Evolutionary conservation across 192 early-diverging fungal genomes (phyloP).

Genomic region (Coemansia sp.): DNA sequence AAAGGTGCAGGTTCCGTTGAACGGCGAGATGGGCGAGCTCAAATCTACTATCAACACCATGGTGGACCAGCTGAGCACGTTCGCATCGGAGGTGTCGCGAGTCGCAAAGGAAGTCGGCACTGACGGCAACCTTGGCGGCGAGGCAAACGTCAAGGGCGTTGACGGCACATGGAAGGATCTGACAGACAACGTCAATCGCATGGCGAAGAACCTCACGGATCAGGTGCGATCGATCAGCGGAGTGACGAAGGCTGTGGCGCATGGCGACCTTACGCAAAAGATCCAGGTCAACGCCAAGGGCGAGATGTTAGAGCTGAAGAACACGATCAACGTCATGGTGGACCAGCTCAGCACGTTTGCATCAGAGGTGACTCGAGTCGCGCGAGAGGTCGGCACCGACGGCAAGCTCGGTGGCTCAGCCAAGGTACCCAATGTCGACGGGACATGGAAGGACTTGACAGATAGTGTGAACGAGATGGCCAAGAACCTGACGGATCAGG

Average conservation of each 20-base stretch:
- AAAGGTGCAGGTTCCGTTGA: conserved; percentile 54
- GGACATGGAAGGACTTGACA: conserved; percentile 59
- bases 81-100: conserved; percentile 55
- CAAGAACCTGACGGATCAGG: conserved; percentile 58
- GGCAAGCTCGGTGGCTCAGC: conserved; percentile 70
- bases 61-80: conserved; percentile 59
- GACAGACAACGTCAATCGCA: conserved; percentile 72
- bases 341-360: not conserved
- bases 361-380: conserved; percentile 62
- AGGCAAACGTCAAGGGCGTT: conserved; percentile 70
- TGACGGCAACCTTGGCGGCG: conserved; percentile 73
- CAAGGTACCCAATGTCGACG: conserved; percentile 28
- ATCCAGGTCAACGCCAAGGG: not conserved
- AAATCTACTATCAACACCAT: conserved; percentile 66
- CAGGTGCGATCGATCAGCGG: conserved; percentile 65
- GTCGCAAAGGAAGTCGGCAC: conserved; percentile 67
- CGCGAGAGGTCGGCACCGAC: conserved; percentile 64
- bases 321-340: not conserved
- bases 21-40: conserved; percentile 61
- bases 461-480: conserved; percentile 64
- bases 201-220: conserved; percentile 72
- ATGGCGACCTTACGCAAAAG: not conserved
- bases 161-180: conserved; percentile 78
- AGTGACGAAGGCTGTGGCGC: not conserved
- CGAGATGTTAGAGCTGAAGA: conserved; percentile 1